Percentiles rank a stretch among this genome's conserved stretches.
phyloP scores from a whole-genome alignment of 495 filamentous ascomycete species.

The Glonium stellatum region DNA sequence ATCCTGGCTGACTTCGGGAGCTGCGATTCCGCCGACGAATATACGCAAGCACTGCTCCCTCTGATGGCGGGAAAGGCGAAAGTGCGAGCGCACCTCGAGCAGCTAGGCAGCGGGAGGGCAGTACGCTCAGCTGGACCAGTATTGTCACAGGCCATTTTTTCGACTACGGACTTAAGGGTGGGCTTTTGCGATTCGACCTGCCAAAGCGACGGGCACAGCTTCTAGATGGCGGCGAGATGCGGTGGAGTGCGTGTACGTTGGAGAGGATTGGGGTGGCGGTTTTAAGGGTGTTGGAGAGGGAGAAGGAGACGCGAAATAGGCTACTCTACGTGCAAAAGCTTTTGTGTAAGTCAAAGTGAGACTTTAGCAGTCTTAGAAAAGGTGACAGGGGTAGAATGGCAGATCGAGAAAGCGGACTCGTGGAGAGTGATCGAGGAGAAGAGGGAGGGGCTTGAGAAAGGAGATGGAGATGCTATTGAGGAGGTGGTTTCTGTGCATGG shows the following conservation, averaged over 20 bases:
- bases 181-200: conserved; percentile 20
- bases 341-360: conserved; percentile 19
- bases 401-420: conserved; percentile 11
- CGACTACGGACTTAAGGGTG: conserved; percentile 13
- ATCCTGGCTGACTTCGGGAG: conserved; percentile 27
- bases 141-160: conserved; percentile 28
- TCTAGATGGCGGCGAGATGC: conserved; percentile 26
- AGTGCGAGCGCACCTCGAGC: conserved; percentile 13
- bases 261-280: conserved; percentile 18
- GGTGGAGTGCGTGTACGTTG: conserved; percentile 16
- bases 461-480: conserved; percentile 15
- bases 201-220: conserved; percentile 13
- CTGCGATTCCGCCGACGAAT: conserved; percentile 22
- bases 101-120: conserved; percentile 5
- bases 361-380: conserved; percentile 18
- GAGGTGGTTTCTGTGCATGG: conserved; percentile 20
- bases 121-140: conserved; percentile 22
- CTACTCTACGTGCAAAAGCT: conserved; percentile 26
- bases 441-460: conserved; percentile 16
- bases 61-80: conserved; percentile 21
- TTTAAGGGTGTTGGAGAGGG: conserved; percentile 9
- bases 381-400: conserved; percentile 16
- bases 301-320: conserved; percentile 20
- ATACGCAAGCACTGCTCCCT: conserved; percentile 18
- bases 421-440: conserved; percentile 8